Conservation (phyloP, 805 yeast species). For the Millerozyma acaciae region DNA sequence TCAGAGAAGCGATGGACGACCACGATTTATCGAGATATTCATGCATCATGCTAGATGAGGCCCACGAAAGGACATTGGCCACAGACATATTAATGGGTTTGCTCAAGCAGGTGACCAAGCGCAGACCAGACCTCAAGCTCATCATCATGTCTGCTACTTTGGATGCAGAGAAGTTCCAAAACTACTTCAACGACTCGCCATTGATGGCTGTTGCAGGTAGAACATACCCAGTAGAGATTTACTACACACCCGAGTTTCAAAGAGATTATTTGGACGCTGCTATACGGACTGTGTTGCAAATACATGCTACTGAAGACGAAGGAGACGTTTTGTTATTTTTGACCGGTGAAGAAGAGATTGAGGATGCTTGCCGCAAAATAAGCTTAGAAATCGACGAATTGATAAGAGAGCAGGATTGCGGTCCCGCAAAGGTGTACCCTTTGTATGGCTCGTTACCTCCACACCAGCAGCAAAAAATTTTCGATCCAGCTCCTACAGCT, state of each 20-base stretch:
- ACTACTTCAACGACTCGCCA: slow-evolving; percentile 87
- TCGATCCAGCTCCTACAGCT: slow-evolving; percentile 83
- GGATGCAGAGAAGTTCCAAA: slow-evolving; percentile 94
- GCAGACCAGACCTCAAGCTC: slow-evolving; percentile 86
- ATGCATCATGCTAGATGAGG: slow-evolving; percentile 93
- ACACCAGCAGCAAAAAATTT: slow-evolving; percentile 87
- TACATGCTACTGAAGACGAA: slow-evolving; percentile 92
- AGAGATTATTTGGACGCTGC: slow-evolving; percentile 94
- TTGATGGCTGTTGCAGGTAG: slow-evolving; percentile 95
- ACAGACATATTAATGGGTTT: slow-evolving; percentile 97
- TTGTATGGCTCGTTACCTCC: slow-evolving; percentile 97
- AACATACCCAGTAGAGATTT: slow-evolving; percentile 95
- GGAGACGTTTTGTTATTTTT: slow-evolving; percentile 86
- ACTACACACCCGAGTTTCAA: slow-evolving; percentile 95
- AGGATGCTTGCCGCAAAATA: slow-evolving; percentile 90
- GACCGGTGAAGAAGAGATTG: slow-evolving; percentile 98
- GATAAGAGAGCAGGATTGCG: slow-evolving; percentile 83
- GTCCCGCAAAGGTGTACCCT: slow-evolving; percentile 88
- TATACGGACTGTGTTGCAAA: slow-evolving; percentile 89
- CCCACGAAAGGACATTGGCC: slow-evolving; percentile 95
- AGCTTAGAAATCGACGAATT: slow-evolving; percentile 85
- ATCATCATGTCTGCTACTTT: slow-evolving; percentile 97
- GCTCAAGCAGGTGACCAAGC: slow-evolving; percentile 70
- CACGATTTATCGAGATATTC: slow-evolving; percentile 76
- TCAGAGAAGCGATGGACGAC: slow-evolving; percentile 97